Evolutionary conservation across 2,329 filamentous ascomycete species (phyloP).

Genomic region (Trichoderma cornu-damae): DNA sequence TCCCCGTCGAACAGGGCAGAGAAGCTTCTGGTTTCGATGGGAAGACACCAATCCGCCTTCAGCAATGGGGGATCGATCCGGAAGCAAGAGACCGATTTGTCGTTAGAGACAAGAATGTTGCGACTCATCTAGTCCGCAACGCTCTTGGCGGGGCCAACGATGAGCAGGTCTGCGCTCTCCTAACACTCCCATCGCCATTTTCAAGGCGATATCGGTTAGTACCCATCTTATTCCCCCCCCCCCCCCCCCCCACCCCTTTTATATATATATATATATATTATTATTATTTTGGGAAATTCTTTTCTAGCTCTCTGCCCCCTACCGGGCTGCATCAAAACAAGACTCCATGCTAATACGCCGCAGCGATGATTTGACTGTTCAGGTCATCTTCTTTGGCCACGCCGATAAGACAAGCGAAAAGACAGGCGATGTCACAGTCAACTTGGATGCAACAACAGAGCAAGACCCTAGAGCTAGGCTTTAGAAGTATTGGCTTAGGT

Average conservation of each 20-base stretch:
- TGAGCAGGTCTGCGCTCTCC: constrained; percentile 86
- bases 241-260: too few relatives aligned
- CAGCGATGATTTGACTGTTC: constrained; percentile 91
- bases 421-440: constrained; percentile 69
- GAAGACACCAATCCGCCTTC: constrained; percentile 77
- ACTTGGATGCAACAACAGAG: constrained; percentile 74
- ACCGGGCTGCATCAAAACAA: too few relatives aligned
- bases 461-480: constrained; percentile 38
- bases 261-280: too few relatives aligned
- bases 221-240: background rate
- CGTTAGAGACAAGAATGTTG: constrained; percentile 91
- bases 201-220: constrained; percentile 79
- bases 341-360: constrained; percentile 19
- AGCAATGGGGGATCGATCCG: constrained; percentile 81
- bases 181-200: constrained; percentile 88
- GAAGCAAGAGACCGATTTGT: constrained; percentile 77
- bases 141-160: constrained; percentile 88
- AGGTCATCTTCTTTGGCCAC: constrained; percentile 97
- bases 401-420: constrained; percentile 52
- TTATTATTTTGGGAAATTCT: too few relatives aligned
- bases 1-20: constrained; percentile 70
- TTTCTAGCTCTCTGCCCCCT: background rate
- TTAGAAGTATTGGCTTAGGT: constrained; percentile 24
- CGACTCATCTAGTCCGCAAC: constrained; percentile 92
- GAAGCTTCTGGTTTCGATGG: constrained; percentile 50